These are phyloP conservation scores for Vachellia collinsii DNA, from an alignment of 306 rosid genomes.

Conservation along the genomic window DNA sequence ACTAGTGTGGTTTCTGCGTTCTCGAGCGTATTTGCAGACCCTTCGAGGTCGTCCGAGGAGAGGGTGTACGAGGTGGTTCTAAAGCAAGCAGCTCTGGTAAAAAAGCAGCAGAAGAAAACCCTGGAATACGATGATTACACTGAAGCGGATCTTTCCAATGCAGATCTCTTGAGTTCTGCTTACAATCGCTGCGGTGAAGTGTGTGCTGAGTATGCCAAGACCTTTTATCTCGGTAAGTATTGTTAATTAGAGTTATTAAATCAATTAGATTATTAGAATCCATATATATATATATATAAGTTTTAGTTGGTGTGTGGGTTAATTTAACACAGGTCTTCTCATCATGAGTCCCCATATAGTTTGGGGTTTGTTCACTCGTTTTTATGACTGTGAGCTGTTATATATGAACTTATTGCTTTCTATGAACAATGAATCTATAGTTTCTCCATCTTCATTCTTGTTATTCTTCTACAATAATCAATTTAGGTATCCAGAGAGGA, in stretches of 20 bases:
- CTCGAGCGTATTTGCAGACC: constrained; percentile 59
- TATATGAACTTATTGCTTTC: too few species aligned
- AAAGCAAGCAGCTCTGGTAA: constrained; percentile 84
- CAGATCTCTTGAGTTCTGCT: constrained; percentile 70
- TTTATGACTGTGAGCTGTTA: too few species aligned
- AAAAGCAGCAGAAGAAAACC: background rate
- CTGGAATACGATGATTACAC: background rate
- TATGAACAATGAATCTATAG: too few species aligned
- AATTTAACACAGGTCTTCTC: too few species aligned
- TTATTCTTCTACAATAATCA: too few species aligned
- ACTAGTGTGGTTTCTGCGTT: constrained; percentile 44
- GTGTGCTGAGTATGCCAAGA: constrained; percentile 96
- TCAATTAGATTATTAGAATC: too few species aligned
- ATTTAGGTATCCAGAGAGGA: background rate
- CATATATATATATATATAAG: too few species aligned
- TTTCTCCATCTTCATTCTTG: too few species aligned
- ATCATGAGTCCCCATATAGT: too few species aligned
- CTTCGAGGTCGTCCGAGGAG: constrained; percentile 80
- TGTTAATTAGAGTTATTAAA: too few species aligned
- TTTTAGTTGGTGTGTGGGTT: too few species aligned
- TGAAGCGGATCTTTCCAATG: constrained; percentile 51
- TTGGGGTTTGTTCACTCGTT: too few species aligned
- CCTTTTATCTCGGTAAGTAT: constrained; percentile 77
- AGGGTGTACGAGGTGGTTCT: constrained; percentile 89
- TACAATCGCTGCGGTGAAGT: constrained; percentile 90